phyloP scores from a whole-genome alignment of 2,329 filamentous ascomycete genomes.

The Sarocladium kiliense region DNA sequence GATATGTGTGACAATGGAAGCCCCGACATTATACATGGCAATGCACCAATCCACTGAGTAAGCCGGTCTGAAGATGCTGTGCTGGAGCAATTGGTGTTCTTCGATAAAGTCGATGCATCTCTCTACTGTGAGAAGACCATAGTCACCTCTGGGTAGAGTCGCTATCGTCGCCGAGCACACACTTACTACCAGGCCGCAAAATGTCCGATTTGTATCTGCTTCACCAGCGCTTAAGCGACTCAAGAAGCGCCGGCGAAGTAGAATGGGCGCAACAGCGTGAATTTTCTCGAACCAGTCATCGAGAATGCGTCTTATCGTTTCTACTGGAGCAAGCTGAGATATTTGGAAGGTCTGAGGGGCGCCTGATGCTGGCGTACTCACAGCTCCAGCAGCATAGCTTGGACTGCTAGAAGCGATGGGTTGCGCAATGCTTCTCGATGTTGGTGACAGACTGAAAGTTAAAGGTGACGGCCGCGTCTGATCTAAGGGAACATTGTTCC shows the following conservation, averaged over 20 bases:
- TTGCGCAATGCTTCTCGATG: neutral
- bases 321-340: neutral
- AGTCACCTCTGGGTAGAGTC: constrained; percentile 23
- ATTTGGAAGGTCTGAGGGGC: neutral
- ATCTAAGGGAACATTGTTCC: neutral
- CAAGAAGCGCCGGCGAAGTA: constrained; percentile 26
- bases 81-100: constrained; percentile 18
- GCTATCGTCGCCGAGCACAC: constrained; percentile 29
- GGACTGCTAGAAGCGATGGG: neutral
- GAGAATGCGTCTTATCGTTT: constrained; percentile 16
- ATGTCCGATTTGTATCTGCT: constrained; percentile 20
- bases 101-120: constrained; percentile 24
- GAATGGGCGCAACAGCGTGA: constrained; percentile 27
- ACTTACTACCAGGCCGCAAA: constrained; percentile 27
- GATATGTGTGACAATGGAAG: constrained; percentile 12
- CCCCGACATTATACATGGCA: constrained; percentile 29
- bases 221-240: constrained; percentile 20
- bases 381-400: neutral
- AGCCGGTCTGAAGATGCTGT: constrained; percentile 3
- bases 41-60: constrained; percentile 30
- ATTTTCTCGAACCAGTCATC: constrained; percentile 30
- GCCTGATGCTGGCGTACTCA: neutral
- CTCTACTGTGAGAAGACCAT: constrained; percentile 21
- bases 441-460: neutral
- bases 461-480: neutral